Evolutionary conservation across 192 early-diverging fungal genomes (phyloP), one percentile per base, ranked within the genome.

Genomic region (Rhizoclosmatium globosum): DNA sequence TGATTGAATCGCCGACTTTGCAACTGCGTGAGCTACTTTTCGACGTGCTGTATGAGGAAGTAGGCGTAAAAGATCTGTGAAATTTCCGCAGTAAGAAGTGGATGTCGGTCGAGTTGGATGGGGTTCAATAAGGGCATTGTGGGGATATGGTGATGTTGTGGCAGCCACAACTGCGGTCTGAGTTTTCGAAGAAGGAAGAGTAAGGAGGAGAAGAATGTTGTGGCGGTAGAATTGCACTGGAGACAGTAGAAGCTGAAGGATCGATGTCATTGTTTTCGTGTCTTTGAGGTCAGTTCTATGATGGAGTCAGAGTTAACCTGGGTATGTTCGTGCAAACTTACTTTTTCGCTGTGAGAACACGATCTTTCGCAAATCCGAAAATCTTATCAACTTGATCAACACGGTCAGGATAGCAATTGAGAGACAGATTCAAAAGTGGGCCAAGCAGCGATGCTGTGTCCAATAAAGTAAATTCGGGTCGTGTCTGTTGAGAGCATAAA

Each of bases 371-470:
- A 89, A 94, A 97, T 17, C 90, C 94, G 42, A 99, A 86, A 43
- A 99, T 94, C 80, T 93, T 92, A 83, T 98, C 96, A 2, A 97
- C 93, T 64, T 96, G 93, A 47, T 92, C 93, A 48, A 96, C 81
- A 48, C 91, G 90, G 19, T 94, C 93, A 6, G 98, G 98, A 68
- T 95, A 96, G 73, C 94, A 97, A 65, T 96, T 95, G 15, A 99
- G 83, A 43, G 97, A 96, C 53, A 99, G 83, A 56, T 96, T 95
- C 62, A 93, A 89, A 77, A 99, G 87, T 4, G 96, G 94, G 9
- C 93, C 93, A 50, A 97, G 85, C 59, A 99, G 87, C 0, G 95
- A 94, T 47, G 94, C 94, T n/a, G 96, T 89, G 74, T 99, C 97
- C 77, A 95, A 92, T 45, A 98, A 91, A 3, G 92, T 90, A 6